phyloP scores from a whole-genome alignment of 208 protist genomes.

The Polymyxa betae region DNA sequence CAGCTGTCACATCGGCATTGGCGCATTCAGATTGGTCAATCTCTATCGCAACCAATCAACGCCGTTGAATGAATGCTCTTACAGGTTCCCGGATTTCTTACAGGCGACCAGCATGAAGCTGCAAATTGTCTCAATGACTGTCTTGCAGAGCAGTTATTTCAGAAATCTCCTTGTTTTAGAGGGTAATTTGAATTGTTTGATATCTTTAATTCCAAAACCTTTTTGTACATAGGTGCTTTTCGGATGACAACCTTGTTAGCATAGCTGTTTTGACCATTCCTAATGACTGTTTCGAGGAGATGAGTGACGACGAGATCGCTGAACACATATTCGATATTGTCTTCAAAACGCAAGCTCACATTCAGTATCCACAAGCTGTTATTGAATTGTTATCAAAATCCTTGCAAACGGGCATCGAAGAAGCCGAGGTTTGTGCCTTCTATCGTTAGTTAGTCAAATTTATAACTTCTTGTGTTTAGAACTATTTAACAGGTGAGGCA shows the following conservation, averaged over 20 bases:
- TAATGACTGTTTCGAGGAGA: background rate
- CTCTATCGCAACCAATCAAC: too few species aligned
- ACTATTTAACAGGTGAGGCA: too few species aligned
- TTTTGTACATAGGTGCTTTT: background rate
- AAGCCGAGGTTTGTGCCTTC: background rate
- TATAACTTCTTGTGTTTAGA: too few species aligned
- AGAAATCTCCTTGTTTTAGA: background rate
- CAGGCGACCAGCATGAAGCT: background rate
- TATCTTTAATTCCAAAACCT: background rate
- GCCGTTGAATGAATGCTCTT: too few species aligned
- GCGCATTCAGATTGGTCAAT: background rate
- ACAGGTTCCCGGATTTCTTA: background rate
- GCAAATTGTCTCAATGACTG: constrained; percentile 35
- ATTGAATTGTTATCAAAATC: background rate
- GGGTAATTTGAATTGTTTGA: background rate
- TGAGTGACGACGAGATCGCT: background rate
- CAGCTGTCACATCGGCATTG: background rate
- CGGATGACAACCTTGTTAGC: background rate
- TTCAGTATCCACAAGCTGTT: background rate
- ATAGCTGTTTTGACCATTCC: constrained; percentile 13
- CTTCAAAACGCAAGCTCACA: background rate
- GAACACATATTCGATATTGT: background rate
- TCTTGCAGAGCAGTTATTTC: constrained; percentile 3
- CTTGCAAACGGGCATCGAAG: constrained; percentile 12
- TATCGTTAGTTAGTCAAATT: background rate